phyloP scores from a whole-genome alignment of 768 basidiomycete species.

The Panaeolus cyanescens region DNA sequence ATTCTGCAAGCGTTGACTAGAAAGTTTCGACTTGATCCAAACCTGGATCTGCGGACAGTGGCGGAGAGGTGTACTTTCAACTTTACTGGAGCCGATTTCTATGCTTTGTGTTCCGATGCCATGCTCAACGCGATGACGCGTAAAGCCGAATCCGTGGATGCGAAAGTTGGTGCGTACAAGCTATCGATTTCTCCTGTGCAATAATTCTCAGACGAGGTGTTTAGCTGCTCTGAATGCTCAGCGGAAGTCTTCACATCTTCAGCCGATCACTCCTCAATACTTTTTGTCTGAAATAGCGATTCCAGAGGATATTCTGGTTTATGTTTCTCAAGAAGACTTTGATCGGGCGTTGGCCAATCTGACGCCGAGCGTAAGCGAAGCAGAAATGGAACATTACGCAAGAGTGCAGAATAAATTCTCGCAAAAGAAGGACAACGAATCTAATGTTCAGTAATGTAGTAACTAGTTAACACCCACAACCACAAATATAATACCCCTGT shows the following conservation, averaged over 20 bases:
- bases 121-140: constrained; percentile 93
- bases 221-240: constrained; percentile 50
- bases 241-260: constrained; percentile 46
- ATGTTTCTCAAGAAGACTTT: constrained; percentile 79
- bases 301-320: constrained; percentile 64
- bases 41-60: constrained; percentile 60
- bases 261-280: constrained; percentile 84
- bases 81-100: constrained; percentile 97
- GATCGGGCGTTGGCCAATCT: constrained; percentile 67
- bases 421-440: constrained; percentile 12
- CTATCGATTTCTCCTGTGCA: background rate
- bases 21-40: constrained; percentile 82
- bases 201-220: background rate
- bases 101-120: constrained; percentile 96
- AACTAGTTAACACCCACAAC: background rate
- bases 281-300: constrained; percentile 83
- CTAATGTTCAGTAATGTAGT: background rate
- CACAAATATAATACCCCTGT: constrained; percentile 1
- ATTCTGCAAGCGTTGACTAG: constrained; percentile 90
- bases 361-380: constrained; percentile 79
- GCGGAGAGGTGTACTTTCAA: constrained; percentile 86
- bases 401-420: constrained; percentile 73
- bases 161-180: constrained; percentile 59
- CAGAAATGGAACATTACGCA: constrained; percentile 85
- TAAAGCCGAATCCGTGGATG: constrained; percentile 79